These are phyloP conservation scores for Cucurbita argyrosperma DNA, from an alignment of 306 rosid species.

Conservation along the genomic window DNA sequence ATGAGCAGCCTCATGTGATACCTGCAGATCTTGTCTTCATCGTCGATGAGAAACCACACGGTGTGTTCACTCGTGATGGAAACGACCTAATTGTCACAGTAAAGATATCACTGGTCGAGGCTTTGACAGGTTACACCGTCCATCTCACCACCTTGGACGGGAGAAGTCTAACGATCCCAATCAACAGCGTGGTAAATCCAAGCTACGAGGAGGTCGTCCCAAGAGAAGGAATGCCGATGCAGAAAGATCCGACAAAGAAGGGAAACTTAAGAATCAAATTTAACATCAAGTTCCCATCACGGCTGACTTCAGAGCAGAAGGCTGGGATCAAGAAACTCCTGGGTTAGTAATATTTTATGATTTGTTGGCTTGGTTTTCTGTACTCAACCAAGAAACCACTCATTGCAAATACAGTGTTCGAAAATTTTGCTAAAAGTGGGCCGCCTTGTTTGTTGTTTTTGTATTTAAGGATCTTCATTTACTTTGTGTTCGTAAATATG, in stretches of 20 bases:
- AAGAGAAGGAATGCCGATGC: slow-evolving; percentile 49
- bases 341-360: slow-evolving; percentile 9
- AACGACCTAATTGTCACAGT: slow-evolving; percentile 31
- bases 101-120: slow-evolving; percentile 36
- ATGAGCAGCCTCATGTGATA: slow-evolving; percentile 27
- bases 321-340: slow-evolving; percentile 43
- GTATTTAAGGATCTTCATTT: background rate
- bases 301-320: slow-evolving; percentile 45
- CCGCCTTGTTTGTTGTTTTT: background rate
- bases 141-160: slow-evolving; percentile 45
- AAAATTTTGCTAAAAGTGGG: background rate
- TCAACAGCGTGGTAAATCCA: slow-evolving; percentile 37
- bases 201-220: slow-evolving; percentile 43
- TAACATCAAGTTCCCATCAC: slow-evolving; percentile 38
- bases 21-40: slow-evolving; percentile 41
- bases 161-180: slow-evolving; percentile 28
- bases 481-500: background rate
- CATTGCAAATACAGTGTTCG: background rate
- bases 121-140: slow-evolving; percentile 39
- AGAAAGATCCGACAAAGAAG: slow-evolving; percentile 42
- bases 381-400: background rate
- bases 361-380: slow-evolving; percentile 1
- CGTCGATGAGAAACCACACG: slow-evolving; percentile 36
- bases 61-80: slow-evolving; percentile 34
- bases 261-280: slow-evolving; percentile 48